Percentiles rank a stretch among this genome's conserved stretches.
Evolutionary conservation across 1,284 basidiomycete genomes (phyloP).

Genomic region (Peniophora sp.): DNA sequence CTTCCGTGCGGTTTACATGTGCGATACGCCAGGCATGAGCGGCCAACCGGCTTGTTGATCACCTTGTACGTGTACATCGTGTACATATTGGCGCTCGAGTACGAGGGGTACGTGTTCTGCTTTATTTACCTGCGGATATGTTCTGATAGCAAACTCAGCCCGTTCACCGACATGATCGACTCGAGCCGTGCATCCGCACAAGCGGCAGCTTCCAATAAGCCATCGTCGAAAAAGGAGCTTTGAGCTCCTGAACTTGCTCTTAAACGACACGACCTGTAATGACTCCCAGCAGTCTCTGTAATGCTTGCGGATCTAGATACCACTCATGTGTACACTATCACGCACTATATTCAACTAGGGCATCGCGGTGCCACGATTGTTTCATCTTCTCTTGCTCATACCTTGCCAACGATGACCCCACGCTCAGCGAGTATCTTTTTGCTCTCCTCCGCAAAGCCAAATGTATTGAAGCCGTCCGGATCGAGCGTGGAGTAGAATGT

Average conservation of each 20-base stretch:
- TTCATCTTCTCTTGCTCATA: neutral
- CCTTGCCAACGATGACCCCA: neutral
- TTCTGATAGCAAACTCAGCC: constrained; percentile 30
- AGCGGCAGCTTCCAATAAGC: constrained; percentile 23
- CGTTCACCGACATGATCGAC: constrained; percentile 81
- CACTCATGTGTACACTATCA: neutral
- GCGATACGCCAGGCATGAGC: constrained; percentile 55
- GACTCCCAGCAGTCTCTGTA: constrained; percentile 7
- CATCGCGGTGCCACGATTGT: neutral
- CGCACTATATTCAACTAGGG: constrained; percentile 6
- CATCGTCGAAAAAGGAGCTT: constrained; percentile 15
- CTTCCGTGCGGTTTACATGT: neutral
- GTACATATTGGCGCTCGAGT: constrained; percentile 77
- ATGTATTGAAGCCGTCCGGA: no score
- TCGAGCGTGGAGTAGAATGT: no score
- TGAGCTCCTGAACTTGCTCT: neutral
- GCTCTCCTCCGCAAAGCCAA: no score
- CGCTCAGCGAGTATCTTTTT: neutral
- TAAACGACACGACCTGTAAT: neutral
- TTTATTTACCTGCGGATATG: constrained; percentile 4
- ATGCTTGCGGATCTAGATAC: neutral
- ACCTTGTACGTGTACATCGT: constrained; percentile 75
- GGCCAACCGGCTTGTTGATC: constrained; percentile 72
- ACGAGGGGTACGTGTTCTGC: constrained; percentile 63
- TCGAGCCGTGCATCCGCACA: constrained; percentile 37